These are phyloP conservation scores for Fraxinus quadrangulata DNA, from an alignment of 257 asterid species.

Conservation along the genomic window DNA sequence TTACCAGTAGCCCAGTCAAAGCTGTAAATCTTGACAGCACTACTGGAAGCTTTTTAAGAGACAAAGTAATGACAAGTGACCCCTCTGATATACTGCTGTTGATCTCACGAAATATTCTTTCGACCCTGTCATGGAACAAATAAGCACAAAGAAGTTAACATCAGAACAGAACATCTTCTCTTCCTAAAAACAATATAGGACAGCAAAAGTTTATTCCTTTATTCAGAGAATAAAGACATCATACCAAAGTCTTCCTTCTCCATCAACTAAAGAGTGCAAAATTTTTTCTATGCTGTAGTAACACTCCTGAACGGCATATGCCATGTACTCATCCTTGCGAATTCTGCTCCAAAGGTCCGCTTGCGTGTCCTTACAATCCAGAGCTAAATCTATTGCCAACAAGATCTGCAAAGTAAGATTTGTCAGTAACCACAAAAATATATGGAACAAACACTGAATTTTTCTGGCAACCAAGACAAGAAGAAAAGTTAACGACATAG, in stretches of 20 bases:
- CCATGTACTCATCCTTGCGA: constrained; percentile 94
- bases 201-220: constrained; percentile 7
- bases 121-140: constrained; percentile 66
- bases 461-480: constrained; percentile 21
- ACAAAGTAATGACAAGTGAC: constrained; percentile 74
- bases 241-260: constrained; percentile 95
- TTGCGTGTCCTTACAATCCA: constrained; percentile 96
- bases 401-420: constrained; percentile 59
- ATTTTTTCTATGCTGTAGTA: constrained; percentile 84
- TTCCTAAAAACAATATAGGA: neutral
- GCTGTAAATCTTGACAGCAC: constrained; percentile 90
- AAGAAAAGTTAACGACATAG: constrained; percentile 23
- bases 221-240: constrained; percentile 19
- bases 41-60: constrained; percentile 75
- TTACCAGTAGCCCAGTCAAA: constrained; percentile 94
- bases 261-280: constrained; percentile 85
- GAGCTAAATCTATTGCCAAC: constrained; percentile 91
- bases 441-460: constrained; percentile 1
- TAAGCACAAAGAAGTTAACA: constrained; percentile 15
- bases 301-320: constrained; percentile 97
- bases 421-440: constrained; percentile 21
- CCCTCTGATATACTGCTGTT: constrained; percentile 79
- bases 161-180: constrained; percentile 21
- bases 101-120: constrained; percentile 89
- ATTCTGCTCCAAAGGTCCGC: constrained; percentile 89